Evolutionary conservation across 2,329 filamentous ascomycete genomes (phyloP), one percentile per base, ranked within the genome.

Genomic region (Colletotrichum caudatum): DNA sequence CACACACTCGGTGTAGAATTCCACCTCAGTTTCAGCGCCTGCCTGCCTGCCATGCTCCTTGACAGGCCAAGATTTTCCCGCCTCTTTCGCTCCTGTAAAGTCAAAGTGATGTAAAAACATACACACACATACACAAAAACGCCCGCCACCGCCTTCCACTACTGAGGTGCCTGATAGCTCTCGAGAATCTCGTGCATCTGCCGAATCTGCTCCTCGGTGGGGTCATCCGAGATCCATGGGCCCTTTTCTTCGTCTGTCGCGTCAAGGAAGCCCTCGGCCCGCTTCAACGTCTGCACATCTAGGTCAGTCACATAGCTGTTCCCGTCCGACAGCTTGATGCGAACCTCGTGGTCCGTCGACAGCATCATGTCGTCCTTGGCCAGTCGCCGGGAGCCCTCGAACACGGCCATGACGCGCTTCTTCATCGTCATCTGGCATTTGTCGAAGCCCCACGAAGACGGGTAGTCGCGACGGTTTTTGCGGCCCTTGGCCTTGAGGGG

Each of bases 311-410:
- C 91, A 79, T 97, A 98, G 1, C 89, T 87, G 77, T 92, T 90
- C 78, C 89, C 89, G 78, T 94, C 92, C 33, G 89, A 89, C 23
- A 98, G 87, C 81, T 91, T 91, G 81, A 97, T 87, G 78, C 95
- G 94, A 48, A 98, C 94, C 83, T 99, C 96, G 78, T 96, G 95
- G 77, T 97, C 94, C 20, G 93, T 94, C 76, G 95, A 94, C 61
- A 99, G 91, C 94, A 98, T 97, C 94, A 98, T 96, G 83, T 99
- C 96, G 79, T 99, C 96, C 85, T 98, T 98, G 89, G 93, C 96
- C 61, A 99, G 87, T 53, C 95, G 91, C 64, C 95, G 91, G 20
- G 88, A 88, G 0, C 96, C 96, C 78, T 98, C 94, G 78, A 97
- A 99, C 26, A 97, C 93, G 74, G 94, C 94, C 77, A 98, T 87